Base-by-base conservation (phyloP, 2,329 filamentous ascomycete genomes). In the Coniochaeta prunicola region DNA sequence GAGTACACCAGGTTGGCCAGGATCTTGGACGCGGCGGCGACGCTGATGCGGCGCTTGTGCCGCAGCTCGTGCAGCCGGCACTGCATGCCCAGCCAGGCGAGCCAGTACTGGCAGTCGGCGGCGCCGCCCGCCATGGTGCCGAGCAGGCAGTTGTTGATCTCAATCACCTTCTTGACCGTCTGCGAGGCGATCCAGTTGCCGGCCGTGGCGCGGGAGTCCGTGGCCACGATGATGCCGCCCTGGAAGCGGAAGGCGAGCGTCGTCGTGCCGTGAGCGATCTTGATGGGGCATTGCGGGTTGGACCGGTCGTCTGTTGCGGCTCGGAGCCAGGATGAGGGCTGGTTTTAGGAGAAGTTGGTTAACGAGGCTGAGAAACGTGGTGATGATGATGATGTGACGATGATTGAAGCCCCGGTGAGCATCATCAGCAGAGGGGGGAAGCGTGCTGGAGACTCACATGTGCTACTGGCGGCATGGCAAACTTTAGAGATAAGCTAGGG, bases 141-240 rank as follows among this genome's bases (percentile, higher is more conserved):
- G 70, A 99, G 79, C 76, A 99, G 83, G 76, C 88, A 89, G 76
- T 83, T 91, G 81, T 96, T 96, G 82, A 96, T 96, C 83, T 96
- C 92, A 72, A 99, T 97, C 67, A 99, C 94, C 84, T 99, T 99
- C 87, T 99, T 99, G 72, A 99, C 94, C 58, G 94, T 99, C 83
- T 99, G 94, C 78, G 91, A 96, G 65, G 94, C 94, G 77, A 99
- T 99, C 94, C 94, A 99, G 84, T 94, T 96, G 70, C 94, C 94
- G 31, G 94, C 93, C 54, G 94, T 96, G 61, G 94, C 94, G 78
- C 94, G 87, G 61, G 94, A 99, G 79, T 99, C 94, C 60, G 94
- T 99, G 58, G 93, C 93, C 57, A 99, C 93, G 71, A 99, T 96
- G 77, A 99, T 97, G 72, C 94, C 94, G 69, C 92, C 92, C 79